Percentiles rank a stretch among this genome's conserved stretches.
Conservation (phyloP, 2,329 filamentous ascomycete genomes). For the Calonectria honghensis region DNA sequence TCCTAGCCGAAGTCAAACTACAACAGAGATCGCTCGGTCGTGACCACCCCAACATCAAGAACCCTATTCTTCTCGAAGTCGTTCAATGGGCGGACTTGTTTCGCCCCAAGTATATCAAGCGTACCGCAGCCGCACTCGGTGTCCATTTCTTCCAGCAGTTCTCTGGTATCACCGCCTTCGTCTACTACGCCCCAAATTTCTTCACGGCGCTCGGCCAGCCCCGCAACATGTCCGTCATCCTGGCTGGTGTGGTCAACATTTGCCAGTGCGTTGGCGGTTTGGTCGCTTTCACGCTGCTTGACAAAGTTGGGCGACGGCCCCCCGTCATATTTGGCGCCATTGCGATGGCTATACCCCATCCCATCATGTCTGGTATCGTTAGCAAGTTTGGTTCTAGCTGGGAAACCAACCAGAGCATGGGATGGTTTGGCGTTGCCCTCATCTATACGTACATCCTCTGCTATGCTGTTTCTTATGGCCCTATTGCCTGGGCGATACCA, state of each 20-base stretch:
- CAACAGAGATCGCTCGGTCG: conserved; percentile 55
- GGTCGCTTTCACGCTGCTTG: conserved; percentile 54
- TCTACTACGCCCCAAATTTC: conserved; percentile 55
- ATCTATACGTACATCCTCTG: conserved; percentile 53
- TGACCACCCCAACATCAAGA: conserved; percentile 44
- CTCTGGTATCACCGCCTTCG: conserved; percentile 48
- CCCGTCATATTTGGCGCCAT: conserved; percentile 44
- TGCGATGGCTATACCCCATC: conserved; percentile 46
- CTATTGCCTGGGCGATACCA: conserved; percentile 60
- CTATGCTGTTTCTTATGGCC: conserved; percentile 57
- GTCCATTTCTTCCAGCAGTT: conserved; percentile 53
- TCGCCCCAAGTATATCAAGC: conserved; percentile 63
- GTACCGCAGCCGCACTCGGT: conserved; percentile 55
- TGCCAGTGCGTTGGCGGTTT: conserved; percentile 57
- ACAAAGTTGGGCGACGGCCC: conserved; percentile 56
- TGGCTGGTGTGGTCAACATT: conserved; percentile 61
- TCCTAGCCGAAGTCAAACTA: conserved; percentile 68
- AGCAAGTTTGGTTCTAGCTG: conserved; percentile 40
- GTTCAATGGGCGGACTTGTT: conserved; percentile 68
- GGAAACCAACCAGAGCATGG: conserved; percentile 37
- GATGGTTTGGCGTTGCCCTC: conserved; percentile 42
- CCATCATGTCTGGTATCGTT: conserved; percentile 45
- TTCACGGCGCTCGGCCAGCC: conserved; percentile 54
- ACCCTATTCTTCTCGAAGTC: conserved; percentile 65
- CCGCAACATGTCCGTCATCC: conserved; percentile 55